Conservation (phyloP, 2,329 filamentous ascomycete species). For the Talaromyces sp. region DNA sequence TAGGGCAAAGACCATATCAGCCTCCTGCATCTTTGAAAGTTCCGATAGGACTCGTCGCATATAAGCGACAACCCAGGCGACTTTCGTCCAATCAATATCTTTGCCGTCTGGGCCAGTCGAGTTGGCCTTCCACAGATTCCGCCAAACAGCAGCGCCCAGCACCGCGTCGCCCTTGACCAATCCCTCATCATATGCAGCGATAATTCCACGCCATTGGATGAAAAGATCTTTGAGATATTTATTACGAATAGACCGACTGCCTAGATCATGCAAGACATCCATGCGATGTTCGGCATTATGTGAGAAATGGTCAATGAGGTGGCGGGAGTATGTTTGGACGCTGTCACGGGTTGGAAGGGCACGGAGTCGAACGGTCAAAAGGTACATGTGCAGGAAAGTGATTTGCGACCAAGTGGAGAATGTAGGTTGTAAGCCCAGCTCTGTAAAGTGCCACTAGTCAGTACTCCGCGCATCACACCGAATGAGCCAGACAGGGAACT, state of each 20-base stretch:
- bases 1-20: slow-evolving; percentile 56
- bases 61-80: slow-evolving; percentile 66
- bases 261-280: slow-evolving; percentile 51
- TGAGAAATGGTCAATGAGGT: slow-evolving; percentile 91
- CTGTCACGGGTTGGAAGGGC: slow-evolving; percentile 68
- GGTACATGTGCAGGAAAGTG: slow-evolving; percentile 94
- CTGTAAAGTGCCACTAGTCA: slow-evolving; percentile 48
- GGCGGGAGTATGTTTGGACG: slow-evolving; percentile 79
- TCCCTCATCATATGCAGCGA: slow-evolving; percentile 65
- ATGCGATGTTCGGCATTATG: slow-evolving; percentile 71
- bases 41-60: slow-evolving; percentile 60
- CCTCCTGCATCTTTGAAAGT: slow-evolving; percentile 58
- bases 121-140: slow-evolving; percentile 83
- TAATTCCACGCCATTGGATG: slow-evolving; percentile 84
- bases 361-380: slow-evolving; percentile 80
- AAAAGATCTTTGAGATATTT: slow-evolving; percentile 82
- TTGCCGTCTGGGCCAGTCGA: slow-evolving; percentile 44
- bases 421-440: slow-evolving; percentile 76
- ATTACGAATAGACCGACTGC: slow-evolving; percentile 58
- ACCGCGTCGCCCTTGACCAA: slow-evolving; percentile 51
- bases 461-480: neutral
- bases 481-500: neutral
- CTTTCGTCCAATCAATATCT: slow-evolving; percentile 62
- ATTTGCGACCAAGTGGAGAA: slow-evolving; percentile 97
- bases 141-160: slow-evolving; percentile 74